A percentile compares a stretch with the other conserved stretches of the same genome.
Conservation (phyloP, 768 basidiomycete species). For the Russula vinacea region DNA sequence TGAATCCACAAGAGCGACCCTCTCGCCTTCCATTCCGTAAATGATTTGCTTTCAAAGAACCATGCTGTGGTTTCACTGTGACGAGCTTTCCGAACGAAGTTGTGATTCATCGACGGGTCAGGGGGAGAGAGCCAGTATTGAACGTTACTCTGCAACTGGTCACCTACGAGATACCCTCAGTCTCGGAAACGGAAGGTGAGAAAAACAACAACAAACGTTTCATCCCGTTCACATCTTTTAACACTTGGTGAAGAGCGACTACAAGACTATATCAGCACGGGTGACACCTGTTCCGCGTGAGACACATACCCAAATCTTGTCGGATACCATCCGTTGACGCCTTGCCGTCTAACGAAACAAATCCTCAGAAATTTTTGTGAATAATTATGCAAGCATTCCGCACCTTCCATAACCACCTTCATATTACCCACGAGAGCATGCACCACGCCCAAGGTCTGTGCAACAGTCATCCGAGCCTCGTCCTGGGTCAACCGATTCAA, state of each 20-base stretch:
- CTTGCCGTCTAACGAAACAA: not conserved
- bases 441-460: not conserved
- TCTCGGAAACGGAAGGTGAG: not conserved
- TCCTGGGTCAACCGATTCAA: not conserved
- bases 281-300: not conserved
- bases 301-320: not conserved
- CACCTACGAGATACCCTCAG: not conserved
- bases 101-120: not conserved
- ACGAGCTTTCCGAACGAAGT: not conserved
- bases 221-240: slow-evolving; percentile 1
- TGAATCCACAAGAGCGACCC: not conserved
- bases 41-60: not conserved
- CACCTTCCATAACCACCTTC: not conserved
- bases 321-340: not conserved
- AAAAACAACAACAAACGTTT: slow-evolving; percentile 3
- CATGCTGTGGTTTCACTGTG: not conserved
- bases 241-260: not conserved
- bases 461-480: not conserved
- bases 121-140: not conserved
- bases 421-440: not conserved
- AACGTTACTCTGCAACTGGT: not conserved
- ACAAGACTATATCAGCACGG: not conserved
- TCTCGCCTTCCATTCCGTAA: not conserved
- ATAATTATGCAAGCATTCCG: not conserved
- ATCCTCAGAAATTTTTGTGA: not conserved